Evolutionary conservation across 2,329 filamentous ascomycete genomes (phyloP).

Genomic region (Alternaria ethzedia): DNA sequence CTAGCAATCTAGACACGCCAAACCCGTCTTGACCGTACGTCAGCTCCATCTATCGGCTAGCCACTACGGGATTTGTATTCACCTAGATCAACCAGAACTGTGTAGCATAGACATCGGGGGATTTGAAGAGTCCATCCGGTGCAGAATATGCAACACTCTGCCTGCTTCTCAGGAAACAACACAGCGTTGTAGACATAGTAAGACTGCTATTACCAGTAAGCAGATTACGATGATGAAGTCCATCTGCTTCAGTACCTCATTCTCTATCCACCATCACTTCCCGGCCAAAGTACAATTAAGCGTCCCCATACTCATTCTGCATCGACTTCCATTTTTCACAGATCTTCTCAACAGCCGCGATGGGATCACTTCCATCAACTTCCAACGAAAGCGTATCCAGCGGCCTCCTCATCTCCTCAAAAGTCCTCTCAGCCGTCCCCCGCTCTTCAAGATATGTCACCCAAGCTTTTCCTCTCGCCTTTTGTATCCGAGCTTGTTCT

Average conservation of each 20-base stretch:
- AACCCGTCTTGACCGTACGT: background rate
- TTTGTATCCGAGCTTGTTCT: background rate
- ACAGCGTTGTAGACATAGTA: background rate
- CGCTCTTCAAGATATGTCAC: background rate
- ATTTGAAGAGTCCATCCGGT: too few relatives aligned
- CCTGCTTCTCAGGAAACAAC: background rate
- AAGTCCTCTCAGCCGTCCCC: background rate
- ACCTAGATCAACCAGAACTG: background rate
- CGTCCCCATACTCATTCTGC: background rate
- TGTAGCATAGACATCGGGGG: background rate
- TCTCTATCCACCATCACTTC: background rate
- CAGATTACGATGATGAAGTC: background rate
- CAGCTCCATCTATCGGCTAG: background rate
- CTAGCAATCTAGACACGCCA: background rate
- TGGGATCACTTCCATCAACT: background rate
- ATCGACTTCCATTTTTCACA: background rate
- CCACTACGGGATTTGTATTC: background rate
- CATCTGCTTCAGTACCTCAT: background rate
- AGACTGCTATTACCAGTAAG: background rate
- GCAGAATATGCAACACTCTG: background rate
- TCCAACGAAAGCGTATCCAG: background rate
- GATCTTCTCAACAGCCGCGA: background rate
- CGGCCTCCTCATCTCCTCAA: background rate
- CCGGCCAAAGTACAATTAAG: background rate
- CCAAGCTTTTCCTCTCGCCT: fast-evolving